Evolutionary conservation across 805 yeast genomes (phyloP).

Genomic region (Wickerhamomyces ciferrii): DNA sequence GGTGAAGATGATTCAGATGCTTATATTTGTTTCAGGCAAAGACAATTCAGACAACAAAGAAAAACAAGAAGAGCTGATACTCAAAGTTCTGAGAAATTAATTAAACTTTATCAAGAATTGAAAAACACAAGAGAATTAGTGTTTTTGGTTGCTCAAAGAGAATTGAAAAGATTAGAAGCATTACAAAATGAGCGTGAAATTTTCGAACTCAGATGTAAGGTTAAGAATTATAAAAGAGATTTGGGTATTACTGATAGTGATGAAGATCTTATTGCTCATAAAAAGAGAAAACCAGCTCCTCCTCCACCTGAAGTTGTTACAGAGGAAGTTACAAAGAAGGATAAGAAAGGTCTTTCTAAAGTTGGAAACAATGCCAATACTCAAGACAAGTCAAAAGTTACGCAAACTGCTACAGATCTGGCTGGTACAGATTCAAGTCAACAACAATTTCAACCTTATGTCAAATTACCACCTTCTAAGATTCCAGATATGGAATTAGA

Average conservation of each 20-base stretch:
- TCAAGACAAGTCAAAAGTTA: constrained; percentile 14
- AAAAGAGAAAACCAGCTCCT: constrained; percentile 46
- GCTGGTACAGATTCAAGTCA: constrained; percentile 18
- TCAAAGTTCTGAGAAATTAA: constrained; percentile 79
- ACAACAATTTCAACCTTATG: constrained; percentile 61
- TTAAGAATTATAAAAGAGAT: constrained; percentile 69
- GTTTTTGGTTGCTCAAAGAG: constrained; percentile 69
- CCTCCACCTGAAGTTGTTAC: constrained; percentile 8
- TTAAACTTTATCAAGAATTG: constrained; percentile 69
- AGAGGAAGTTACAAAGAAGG: constrained; percentile 6
- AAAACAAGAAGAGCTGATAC: constrained; percentile 94
- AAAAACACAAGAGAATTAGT: constrained; percentile 69
- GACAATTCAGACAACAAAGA: constrained; percentile 93
- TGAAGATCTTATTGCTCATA: constrained; percentile 74
- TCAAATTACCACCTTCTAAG: constrained; percentile 81
- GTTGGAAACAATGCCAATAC: constrained; percentile 11
- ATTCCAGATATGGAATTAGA: constrained; percentile 89
- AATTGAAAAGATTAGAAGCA: constrained; percentile 53
- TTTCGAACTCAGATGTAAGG: constrained; percentile 66
- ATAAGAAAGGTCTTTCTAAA: constrained; percentile 15
- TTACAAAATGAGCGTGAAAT: constrained; percentile 59
- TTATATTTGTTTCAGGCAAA: constrained; percentile 89
- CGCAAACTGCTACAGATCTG: constrained; percentile 13
- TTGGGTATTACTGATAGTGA: constrained; percentile 80
- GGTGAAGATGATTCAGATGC: constrained; percentile 94